These are phyloP conservation scores for Globisporangium perplexum DNA, from an alignment of 352 stramenopile species.

Conservation along the genomic window DNA sequence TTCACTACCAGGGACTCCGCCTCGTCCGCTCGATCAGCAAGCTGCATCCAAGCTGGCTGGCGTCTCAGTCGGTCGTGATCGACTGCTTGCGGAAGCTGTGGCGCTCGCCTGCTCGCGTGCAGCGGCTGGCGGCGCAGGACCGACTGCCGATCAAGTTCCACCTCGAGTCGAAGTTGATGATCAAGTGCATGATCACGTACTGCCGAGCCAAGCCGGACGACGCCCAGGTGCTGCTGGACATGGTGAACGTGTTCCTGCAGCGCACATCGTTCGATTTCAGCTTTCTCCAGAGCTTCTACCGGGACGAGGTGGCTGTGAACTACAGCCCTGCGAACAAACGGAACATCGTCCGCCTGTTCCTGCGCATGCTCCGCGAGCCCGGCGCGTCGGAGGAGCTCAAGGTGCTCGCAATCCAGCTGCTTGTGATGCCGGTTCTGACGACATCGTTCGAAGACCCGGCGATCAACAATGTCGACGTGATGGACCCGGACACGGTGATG, in stretches of 20 bases:
- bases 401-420: slow-evolving; percentile 88
- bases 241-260: slow-evolving; percentile 94
- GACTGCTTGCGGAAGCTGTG: slow-evolving; percentile 94
- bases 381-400: slow-evolving; percentile 86
- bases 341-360: slow-evolving; percentile 87
- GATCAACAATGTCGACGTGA: slow-evolving; percentile 77
- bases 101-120: slow-evolving; percentile 79
- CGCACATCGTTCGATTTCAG: slow-evolving; percentile 92
- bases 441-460: slow-evolving; percentile 78
- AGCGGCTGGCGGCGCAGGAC: slow-evolving; percentile 67
- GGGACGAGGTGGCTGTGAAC: slow-evolving; percentile 68
- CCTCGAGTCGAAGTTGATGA: slow-evolving; percentile 92
- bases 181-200: slow-evolving; percentile 95
- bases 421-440: slow-evolving; percentile 93
- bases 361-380: slow-evolving; percentile 78
- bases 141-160: slow-evolving; percentile 89
- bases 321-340: slow-evolving; percentile 72
- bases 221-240: slow-evolving; percentile 94
- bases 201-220: slow-evolving; percentile 90
- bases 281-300: slow-evolving; percentile 91
- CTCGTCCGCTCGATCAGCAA: slow-evolving; percentile 90
- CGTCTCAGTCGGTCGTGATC: slow-evolving; percentile 84
- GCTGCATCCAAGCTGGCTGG: slow-evolving; percentile 88
- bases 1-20: slow-evolving; percentile 92
- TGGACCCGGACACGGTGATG: slow-evolving; percentile 83